Percentiles rank a stretch among this genome's conserved stretches.
These are phyloP conservation scores for Stromatinia cepivora DNA, from an alignment of 2,329 filamentous ascomycete species.

Conservation along the genomic window DNA sequence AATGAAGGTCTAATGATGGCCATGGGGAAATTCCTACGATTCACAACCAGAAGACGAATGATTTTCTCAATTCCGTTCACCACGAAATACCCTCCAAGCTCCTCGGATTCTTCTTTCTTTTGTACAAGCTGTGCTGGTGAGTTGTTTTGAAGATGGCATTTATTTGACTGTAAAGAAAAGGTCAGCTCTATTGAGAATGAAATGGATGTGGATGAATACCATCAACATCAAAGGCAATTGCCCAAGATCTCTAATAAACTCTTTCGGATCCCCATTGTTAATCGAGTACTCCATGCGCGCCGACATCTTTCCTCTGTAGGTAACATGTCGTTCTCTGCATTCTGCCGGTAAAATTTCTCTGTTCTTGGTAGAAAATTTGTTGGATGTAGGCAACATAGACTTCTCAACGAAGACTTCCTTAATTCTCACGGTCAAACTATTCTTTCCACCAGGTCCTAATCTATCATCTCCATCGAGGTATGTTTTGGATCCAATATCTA, in stretches of 20 bases:
- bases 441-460: constrained; percentile 59
- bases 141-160: constrained; percentile 85
- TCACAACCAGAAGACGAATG: constrained; percentile 86
- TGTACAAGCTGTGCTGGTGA: constrained; percentile 80
- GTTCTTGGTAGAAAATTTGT: constrained; percentile 77
- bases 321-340: constrained; percentile 88
- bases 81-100: constrained; percentile 94
- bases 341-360: constrained; percentile 88
- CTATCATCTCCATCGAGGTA: constrained; percentile 81
- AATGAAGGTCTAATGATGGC: constrained; percentile 92
- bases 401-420: constrained; percentile 83
- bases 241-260: constrained; percentile 82
- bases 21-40: constrained; percentile 91
- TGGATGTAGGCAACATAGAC: constrained; percentile 73
- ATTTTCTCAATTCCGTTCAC: constrained; percentile 98
- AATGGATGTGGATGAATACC: constrained; percentile 47
- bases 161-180: constrained; percentile 63
- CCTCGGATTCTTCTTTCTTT: constrained; percentile 92
- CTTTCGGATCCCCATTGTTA: constrained; percentile 82
- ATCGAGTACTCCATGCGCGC: constrained; percentile 82
- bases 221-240: constrained; percentile 92
- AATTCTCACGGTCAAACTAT: constrained; percentile 75
- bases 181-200: constrained; percentile 33
- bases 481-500: constrained; percentile 86
- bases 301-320: constrained; percentile 84